A percentile compares a stretch with the other conserved stretches of the same genome.
Conservation (phyloP, 2,329 filamentous ascomycete genomes). For the Trichoderma sp. region DNA sequence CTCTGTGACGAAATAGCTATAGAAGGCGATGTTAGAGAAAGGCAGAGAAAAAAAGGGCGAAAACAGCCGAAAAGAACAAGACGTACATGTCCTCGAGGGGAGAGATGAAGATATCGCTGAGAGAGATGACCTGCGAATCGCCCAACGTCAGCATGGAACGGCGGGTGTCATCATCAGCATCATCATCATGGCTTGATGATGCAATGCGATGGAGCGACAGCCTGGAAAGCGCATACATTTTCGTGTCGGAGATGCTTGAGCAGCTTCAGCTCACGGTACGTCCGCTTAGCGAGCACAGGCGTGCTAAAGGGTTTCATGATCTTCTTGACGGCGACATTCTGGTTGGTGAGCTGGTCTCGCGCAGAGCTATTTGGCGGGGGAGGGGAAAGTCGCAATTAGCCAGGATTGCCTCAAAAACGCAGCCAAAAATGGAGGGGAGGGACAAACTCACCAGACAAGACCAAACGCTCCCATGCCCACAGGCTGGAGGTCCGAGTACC, state of each 20-base stretch:
- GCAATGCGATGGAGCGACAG: neutral
- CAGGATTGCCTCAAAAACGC: neutral
- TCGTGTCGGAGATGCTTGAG: slow-evolving; percentile 96
- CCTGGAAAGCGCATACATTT: slow-evolving; percentile 63
- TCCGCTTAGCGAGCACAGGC: slow-evolving; percentile 95
- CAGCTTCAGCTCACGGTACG: slow-evolving; percentile 95
- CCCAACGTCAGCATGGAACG: slow-evolving; percentile 6
- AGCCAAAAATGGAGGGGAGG: neutral
- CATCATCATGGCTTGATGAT: neutral
- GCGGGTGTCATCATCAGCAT: slow-evolving; percentile 16
- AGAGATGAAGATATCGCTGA: slow-evolving; percentile 99
- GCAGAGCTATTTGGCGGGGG: slow-evolving; percentile 67
- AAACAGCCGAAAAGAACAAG: neutral
- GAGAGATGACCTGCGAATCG: slow-evolving; percentile 76
- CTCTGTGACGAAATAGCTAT: slow-evolving; percentile 95
- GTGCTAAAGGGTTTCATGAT: slow-evolving; percentile 99
- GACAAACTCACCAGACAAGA: slow-evolving; percentile 78
- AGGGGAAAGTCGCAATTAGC: slow-evolving; percentile 11
- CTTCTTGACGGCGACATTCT: slow-evolving; percentile 99
- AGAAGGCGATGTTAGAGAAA: slow-evolving; percentile 19
- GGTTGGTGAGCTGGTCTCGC: slow-evolving; percentile 94
- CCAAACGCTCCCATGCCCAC: slow-evolving; percentile 99
- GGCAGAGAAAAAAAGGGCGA: neutral
- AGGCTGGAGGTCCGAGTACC: slow-evolving; percentile 96
- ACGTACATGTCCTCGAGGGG: slow-evolving; percentile 96